Conservation (phyloP, 148 eudicot genomes). For the Rhododendron henanense region DNA sequence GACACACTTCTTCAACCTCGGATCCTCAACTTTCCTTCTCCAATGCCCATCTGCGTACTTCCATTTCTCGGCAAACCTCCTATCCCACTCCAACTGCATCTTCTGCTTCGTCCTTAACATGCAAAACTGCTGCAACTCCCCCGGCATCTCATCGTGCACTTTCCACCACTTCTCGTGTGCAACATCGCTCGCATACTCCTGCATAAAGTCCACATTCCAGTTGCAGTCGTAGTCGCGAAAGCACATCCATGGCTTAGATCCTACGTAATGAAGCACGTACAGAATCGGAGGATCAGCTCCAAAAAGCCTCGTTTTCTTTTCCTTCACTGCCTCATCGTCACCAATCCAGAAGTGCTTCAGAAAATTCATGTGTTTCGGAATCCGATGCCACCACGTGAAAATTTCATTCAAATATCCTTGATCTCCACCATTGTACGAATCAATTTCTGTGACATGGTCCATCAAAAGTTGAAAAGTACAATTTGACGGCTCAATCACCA, state of each 20-base stretch:
- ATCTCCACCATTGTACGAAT: constrained; percentile 86
- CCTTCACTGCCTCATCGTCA: constrained; percentile 51
- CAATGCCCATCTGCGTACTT: constrained; percentile 65
- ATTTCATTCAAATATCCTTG: constrained; percentile 84
- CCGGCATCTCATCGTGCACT: constrained; percentile 74
- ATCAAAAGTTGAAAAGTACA: constrained; percentile 67
- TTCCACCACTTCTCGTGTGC: constrained; percentile 77
- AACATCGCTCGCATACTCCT: constrained; percentile 74
- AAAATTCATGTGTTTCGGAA: constrained; percentile 72
- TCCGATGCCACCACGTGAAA: constrained; percentile 89
- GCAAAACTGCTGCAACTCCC: constrained; percentile 51
- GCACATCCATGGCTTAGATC: constrained; percentile 80
- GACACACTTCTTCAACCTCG: constrained; percentile 47
- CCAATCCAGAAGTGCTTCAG: constrained; percentile 72
- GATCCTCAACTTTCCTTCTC: constrained; percentile 45
- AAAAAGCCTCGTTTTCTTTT: constrained; percentile 53
- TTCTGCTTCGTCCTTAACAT: constrained; percentile 51
- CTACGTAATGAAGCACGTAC: constrained; percentile 68
- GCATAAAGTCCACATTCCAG: constrained; percentile 57
- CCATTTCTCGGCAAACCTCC: constrained; percentile 55
- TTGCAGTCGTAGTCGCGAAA: constrained; percentile 75
- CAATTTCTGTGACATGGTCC: constrained; percentile 65
- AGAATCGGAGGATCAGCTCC: constrained; percentile 71
- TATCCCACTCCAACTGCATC: constrained; percentile 66
- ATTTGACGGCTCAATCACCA: constrained; percentile 83